Evolutionary conservation across 2,329 filamentous ascomycete species (phyloP).

Genomic region (Xylaria hypoxylon): DNA sequence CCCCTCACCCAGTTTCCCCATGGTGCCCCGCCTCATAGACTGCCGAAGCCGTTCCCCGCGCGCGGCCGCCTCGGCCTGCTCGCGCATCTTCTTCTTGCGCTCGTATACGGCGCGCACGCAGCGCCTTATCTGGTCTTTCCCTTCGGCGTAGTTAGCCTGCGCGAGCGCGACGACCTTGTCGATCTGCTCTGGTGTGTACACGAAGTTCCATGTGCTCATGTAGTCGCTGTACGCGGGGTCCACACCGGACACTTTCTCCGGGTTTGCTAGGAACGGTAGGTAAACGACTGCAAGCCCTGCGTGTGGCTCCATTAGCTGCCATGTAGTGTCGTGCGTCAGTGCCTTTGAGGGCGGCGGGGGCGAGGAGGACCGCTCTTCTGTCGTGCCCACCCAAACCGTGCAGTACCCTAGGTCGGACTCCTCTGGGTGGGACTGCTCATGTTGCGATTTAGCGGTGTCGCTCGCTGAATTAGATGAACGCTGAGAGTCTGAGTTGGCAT

Average conservation of each 20-base stretch:
- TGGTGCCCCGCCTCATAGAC: constrained; percentile 62
- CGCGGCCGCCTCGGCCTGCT: constrained; percentile 62
- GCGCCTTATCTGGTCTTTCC: constrained; percentile 78
- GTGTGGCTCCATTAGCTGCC: constrained; percentile 77
- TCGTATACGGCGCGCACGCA: constrained; percentile 92
- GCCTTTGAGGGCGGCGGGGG: constrained; percentile 62
- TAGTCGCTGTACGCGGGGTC: constrained; percentile 86
- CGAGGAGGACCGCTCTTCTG: constrained; percentile 74
- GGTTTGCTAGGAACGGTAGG: constrained; percentile 87
- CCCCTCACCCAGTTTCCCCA: constrained; percentile 69
- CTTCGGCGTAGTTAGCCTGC: constrained; percentile 86
- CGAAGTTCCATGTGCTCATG: constrained; percentile 97
- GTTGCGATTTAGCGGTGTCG: constrained; percentile 52
- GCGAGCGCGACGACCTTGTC: constrained; percentile 86
- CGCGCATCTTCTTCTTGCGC: constrained; percentile 79
- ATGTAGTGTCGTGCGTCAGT: constrained; percentile 70
- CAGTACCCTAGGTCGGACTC: constrained; percentile 83
- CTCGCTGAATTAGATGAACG: constrained; percentile 35
- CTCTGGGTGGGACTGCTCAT: constrained; percentile 57
- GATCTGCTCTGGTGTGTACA: constrained; percentile 91
- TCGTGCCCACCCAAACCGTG: constrained; percentile 94
- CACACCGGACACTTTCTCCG: constrained; percentile 77
- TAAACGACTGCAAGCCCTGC: constrained; percentile 92
- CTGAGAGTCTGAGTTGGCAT: constrained; percentile 47
- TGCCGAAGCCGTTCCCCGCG: constrained; percentile 58